Base-by-base conservation (phyloP, 2,329 filamentous ascomycete genomes). In the Teratosphaeria gauchensis region DNA sequence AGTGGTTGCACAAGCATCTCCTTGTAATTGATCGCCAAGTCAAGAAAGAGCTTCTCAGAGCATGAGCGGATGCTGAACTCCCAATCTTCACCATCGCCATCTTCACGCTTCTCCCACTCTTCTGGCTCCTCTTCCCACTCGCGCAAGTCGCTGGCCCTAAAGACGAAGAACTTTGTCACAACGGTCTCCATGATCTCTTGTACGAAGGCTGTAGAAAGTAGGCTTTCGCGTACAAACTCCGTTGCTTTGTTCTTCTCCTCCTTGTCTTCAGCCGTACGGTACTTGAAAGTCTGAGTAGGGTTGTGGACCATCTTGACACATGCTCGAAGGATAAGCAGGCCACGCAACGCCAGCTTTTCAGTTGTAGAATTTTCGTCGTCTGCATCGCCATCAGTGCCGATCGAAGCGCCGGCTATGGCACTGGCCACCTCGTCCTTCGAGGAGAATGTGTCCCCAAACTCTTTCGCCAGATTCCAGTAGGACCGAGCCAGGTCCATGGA, bases 71-170 rank as follows among this genome's bases (percentile, higher is more conserved):
- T 87, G 59, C 92, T 89, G 77, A 92, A 96, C 68, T 97, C 91
- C 82, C 89, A 97, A 1, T 88, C 89, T 65, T 90, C 89, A 38
- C 88, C 86, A 60, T 89, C 84, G 61, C 87, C 88, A 68, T 95
- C 90, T 76, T 96, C 91, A 67, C 87, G 85, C 63, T 89, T 86
- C 72, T 96, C 92, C 92, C 94, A 99, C 57, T 95, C 91, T 72
- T 99, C 90, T 0, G 92, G 90, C 59, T 96, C 91, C 69, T 95
- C 88, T 54, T 95, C 88, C 94, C 94, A 99, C 59, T 90, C 88
- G 62, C 90, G 85, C 0, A 97, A 82, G 72, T 99, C 94, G 56
- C 85, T 84, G 60, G 88, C 83, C 35, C 90, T 84, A 72, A 97
- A 94, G 42, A 94, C 82, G 71, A 99, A 94, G 65, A 96, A 90